Base-by-base conservation (phyloP, 208 protist genomes). In the Phytomonas francai region DNA sequence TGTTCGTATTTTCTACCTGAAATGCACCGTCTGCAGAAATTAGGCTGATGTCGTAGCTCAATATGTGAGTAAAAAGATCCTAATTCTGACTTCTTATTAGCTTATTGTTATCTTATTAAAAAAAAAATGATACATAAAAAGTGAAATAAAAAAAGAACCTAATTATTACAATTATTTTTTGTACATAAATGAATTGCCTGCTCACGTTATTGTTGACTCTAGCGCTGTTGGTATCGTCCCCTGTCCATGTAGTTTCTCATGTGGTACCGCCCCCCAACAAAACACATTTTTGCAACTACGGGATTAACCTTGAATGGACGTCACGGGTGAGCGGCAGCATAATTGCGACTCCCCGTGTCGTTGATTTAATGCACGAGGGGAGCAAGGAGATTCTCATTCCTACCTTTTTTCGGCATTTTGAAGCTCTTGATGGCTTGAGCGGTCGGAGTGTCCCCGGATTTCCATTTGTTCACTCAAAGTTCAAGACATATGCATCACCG, bases 331-430 rank as follows among this genome's bases (percentile, higher is more conserved):
- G 89, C 9, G 87, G 84, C 71, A 88, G 84, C 63, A 72, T 94
- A 25, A 78, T 88, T 49, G 83, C 88, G 32, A 91, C 92, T 12
- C 92, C 92, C 14, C 77, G 78, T 32, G 81, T 97, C 59, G 84
- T 91, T 8, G 88, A 95, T 68, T 67, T 95, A 29, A 80, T 70
- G 62, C 76, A 85, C 67, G 80, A 93, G 63, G 89, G 86, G 19
- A 69, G 84, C 28, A 95, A 94, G 71, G 85, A 96, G 59, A 87
- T 97, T 25, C 68, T 97, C 12, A 65, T 92, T 0, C 74, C 88
- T 0, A 93, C 90, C 36, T 91, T 86, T 54, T 81, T 89, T 27
- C 79, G 91, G 60, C 88, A 81, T 39, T 33, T 97, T 45, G 91
- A 94, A 71, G 82, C 78, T 4, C 61, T 88, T 31, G 77, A 81